A percentile compares a stretch with the other conserved stretches of the same genome.
phyloP scores from a whole-genome alignment of 2,329 filamentous ascomycete species.

The Penicillium psychrosexuale region DNA sequence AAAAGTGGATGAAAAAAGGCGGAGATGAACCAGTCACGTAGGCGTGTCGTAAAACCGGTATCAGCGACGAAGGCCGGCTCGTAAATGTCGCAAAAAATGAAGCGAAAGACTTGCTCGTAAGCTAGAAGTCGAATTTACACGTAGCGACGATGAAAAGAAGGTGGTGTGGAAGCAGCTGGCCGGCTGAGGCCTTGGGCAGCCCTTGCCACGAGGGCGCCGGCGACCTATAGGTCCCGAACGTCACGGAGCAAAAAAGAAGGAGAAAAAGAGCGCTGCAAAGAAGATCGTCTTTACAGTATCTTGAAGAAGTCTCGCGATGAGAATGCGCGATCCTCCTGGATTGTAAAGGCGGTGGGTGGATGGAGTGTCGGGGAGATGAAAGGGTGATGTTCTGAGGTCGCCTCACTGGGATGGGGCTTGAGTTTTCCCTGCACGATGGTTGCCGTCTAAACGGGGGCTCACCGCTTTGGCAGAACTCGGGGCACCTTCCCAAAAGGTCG shows the following conservation, averaged over 20 bases:
- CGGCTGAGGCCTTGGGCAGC: constrained; percentile 47
- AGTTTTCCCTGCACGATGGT: constrained; percentile 35
- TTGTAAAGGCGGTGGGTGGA: constrained; percentile 29
- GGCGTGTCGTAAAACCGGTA: constrained; percentile 12
- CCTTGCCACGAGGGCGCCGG: constrained; percentile 49
- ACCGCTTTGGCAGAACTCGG: constrained; percentile 22
- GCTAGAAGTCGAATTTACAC: constrained; percentile 14
- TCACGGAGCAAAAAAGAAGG: constrained; percentile 34
- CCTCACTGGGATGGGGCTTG: constrained; percentile 40
- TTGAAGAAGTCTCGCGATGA: constrained; percentile 41
- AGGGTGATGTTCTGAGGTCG: constrained; percentile 42
- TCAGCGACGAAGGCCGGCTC: constrained; percentile 15
- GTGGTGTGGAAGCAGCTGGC: constrained; percentile 37
- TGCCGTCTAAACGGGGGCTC: constrained; percentile 21
- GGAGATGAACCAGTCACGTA: constrained; percentile 10
- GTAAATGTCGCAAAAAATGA: constrained; percentile 19
- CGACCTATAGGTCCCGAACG: constrained; percentile 38
- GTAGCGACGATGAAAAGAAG: constrained; percentile 33
- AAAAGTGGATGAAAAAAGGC: constrained; percentile 10
- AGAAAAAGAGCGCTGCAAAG: constrained; percentile 27
- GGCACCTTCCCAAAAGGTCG: constrained; percentile 7
- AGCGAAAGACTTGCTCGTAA: constrained; percentile 14
- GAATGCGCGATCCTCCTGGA: constrained; percentile 41
- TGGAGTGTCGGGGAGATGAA: constrained; percentile 39
- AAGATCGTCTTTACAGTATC: constrained; percentile 25